Base-by-base conservation (phyloP, 2,329 filamentous ascomycete species). In the Colletotrichum lindemuthianum region DNA sequence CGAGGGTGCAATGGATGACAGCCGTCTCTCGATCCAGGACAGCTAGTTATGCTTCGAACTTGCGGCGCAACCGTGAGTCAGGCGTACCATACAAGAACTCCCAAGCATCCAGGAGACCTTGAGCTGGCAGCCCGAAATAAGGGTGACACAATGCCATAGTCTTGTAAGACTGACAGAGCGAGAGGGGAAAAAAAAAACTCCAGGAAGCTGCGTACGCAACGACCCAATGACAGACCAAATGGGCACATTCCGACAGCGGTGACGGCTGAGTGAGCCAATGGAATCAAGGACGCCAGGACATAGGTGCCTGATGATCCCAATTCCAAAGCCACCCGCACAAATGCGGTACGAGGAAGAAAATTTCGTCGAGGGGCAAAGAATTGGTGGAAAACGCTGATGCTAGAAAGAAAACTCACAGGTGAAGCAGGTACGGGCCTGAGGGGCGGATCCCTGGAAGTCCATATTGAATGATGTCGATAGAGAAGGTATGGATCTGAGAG, bases 361-460 rank as follows among this genome's bases (percentile, higher is more conserved):
- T 48, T 48, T 44, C 33, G 45, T 16, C 48, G 37, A 5, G 24
- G 41, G 44, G 51, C 16, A 41, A 15, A 13, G 45, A 8, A 12
- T 44, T 36, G 39, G 60, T 37, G 43, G 39, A 45, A 8, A 47
- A 48, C 48, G 45, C 34, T 34, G 56, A 34, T 15, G 51, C 13
- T 16, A 11, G 4, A n/a, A 43, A 44, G 32, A 48, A 51, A 68
- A 83, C 81, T 78, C 74, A 84, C 81, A 84, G 72, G 81, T 83
- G 76, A 82, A 84, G 77, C 81, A 84, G 68, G 77, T 78, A 69
- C 80, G 79, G 63, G 72, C 74, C 52, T 68, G 67, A 40, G 64
- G 55, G 45, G 66, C 69, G 69, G 68, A 69, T 66, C 65, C 68
- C 60, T 67, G 65, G 70, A 65, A 76, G 67, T 79, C 77, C 77